Evolutionary conservation across 106 monocot species (phyloP).

Genomic region (Acanthochlamys bracteata): DNA sequence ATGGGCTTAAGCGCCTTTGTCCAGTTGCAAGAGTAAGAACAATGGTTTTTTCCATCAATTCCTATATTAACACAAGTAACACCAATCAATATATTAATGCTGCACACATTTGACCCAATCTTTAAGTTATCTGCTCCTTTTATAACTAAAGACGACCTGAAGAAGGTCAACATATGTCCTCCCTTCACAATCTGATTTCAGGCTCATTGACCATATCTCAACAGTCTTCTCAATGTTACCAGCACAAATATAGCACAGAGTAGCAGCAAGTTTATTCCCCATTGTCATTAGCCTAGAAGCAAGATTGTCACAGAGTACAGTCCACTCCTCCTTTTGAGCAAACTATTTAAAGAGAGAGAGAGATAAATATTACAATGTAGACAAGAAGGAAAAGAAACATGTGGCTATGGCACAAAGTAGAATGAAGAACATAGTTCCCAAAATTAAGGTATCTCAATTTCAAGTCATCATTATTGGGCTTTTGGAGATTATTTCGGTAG

Average conservation of each 20-base stretch:
- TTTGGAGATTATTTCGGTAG: too few species aligned
- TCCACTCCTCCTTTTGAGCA: constrained; percentile 90
- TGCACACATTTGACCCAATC: background rate
- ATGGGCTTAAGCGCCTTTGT: constrained; percentile 59
- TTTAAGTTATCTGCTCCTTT: background rate
- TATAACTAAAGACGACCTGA: constrained; percentile 41
- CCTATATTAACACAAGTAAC: constrained; percentile 32
- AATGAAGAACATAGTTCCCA: too few species aligned
- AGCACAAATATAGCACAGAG: constrained; percentile 95
- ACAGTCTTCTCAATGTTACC: constrained; percentile 95
- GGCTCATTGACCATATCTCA: constrained; percentile 83
- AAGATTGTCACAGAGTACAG: constrained; percentile 73
- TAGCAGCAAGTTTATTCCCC: constrained; percentile 78
- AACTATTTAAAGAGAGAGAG: constrained; percentile 31
- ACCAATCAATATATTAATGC: constrained; percentile 3
- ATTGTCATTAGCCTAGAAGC: constrained; percentile 70
- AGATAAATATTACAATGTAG: background rate
- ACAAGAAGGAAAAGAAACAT: too few species aligned
- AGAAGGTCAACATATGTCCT: constrained; percentile 80
- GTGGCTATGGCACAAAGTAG: too few species aligned
- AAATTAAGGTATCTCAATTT: too few species aligned
- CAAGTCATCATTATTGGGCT: too few species aligned
- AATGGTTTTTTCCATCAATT: constrained; percentile 96
- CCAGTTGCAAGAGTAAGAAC: constrained; percentile 76
- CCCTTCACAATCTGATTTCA: constrained; percentile 52